A percentile compares a stretch with the other conserved stretches of the same genome.
phyloP scores from a whole-genome alignment of 169 alveolate species.

The Plasmodium knowlesi region DNA sequence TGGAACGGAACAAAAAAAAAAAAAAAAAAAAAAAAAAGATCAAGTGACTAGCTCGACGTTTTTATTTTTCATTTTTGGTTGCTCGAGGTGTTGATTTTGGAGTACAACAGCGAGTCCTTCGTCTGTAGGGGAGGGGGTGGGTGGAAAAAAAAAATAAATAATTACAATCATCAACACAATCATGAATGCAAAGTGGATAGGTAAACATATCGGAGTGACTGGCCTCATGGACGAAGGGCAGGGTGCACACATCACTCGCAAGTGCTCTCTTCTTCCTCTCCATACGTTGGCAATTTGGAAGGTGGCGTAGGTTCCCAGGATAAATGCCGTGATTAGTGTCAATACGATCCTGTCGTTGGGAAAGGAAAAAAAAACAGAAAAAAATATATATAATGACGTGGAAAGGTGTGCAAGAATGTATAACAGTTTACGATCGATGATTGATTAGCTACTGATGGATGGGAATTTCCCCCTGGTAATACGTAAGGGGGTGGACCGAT shows the following conservation, averaged over 20 bases:
- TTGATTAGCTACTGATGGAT: not conserved
- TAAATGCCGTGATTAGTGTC: conserved; percentile 20
- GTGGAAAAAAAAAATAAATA: not conserved
- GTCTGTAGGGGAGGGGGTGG: conserved; percentile 19
- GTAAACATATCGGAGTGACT: not conserved
- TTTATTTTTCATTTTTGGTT: conserved; percentile 16
- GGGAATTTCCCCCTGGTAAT: not conserved
- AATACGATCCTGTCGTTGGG: conserved; percentile 42
- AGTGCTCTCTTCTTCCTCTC: not conserved
- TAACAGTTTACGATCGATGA: not conserved
- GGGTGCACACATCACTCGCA: not conserved
- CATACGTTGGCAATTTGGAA: conserved; percentile 30
- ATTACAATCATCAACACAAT: not conserved
- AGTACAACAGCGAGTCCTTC: conserved; percentile 57
- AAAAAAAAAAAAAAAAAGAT: not conserved
- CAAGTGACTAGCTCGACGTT: too few species aligned
- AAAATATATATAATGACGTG: not conserved
- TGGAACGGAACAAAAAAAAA: conserved; percentile 26
- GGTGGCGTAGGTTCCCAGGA: conserved; percentile 52
- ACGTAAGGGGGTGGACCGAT: not conserved
- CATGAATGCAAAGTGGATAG: not conserved
- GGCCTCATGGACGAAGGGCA: not conserved
- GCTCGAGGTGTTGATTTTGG: conserved; percentile 60
- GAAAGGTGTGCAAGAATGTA: not conserved
- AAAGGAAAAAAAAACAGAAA: not conserved